These are phyloP conservation scores for Cicer judaicum DNA, from an alignment of 306 rosid species.

Conservation along the genomic window DNA sequence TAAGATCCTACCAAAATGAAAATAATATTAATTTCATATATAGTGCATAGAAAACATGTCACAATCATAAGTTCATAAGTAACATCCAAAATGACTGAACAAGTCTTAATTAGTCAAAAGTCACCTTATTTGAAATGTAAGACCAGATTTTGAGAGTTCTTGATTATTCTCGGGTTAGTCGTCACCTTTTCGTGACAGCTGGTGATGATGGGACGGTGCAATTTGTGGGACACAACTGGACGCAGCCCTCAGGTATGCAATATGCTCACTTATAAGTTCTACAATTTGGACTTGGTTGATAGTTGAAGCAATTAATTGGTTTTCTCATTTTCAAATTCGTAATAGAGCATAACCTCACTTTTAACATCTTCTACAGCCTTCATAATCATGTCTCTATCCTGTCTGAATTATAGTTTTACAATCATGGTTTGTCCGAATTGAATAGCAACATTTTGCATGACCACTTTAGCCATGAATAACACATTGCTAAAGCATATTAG, in stretches of 20 bases:
- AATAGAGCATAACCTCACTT: slow-evolving; percentile 24
- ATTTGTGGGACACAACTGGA: slow-evolving; percentile 97
- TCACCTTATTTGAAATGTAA: slow-evolving; percentile 64
- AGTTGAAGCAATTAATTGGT: slow-evolving; percentile 33
- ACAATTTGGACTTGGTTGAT: slow-evolving; percentile 14
- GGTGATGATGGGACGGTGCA: slow-evolving; percentile 97
- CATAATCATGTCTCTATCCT: neutral
- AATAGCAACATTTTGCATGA: slow-evolving; percentile 3
- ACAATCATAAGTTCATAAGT: neutral
- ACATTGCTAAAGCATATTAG: too few relatives aligned
- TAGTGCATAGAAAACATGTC: neutral
- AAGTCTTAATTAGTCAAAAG: neutral
- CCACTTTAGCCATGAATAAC: neutral
- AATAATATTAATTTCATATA: neutral
- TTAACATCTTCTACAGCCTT: slow-evolving; percentile 29
- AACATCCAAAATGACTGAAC: neutral
- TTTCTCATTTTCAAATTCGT: slow-evolving; percentile 29
- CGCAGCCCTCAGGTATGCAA: slow-evolving; percentile 86
- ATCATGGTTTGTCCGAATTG: neutral
- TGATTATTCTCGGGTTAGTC: slow-evolving; percentile 90
- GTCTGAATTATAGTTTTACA: slow-evolving; percentile 7
- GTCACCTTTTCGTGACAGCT: slow-evolving; percentile 93
- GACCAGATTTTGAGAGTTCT: slow-evolving; percentile 99
- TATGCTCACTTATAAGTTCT: slow-evolving; percentile 20
- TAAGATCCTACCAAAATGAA: neutral